Base-by-base conservation (phyloP, 176 grass and related monocot species). In the Aegilops bicornis region DNA sequence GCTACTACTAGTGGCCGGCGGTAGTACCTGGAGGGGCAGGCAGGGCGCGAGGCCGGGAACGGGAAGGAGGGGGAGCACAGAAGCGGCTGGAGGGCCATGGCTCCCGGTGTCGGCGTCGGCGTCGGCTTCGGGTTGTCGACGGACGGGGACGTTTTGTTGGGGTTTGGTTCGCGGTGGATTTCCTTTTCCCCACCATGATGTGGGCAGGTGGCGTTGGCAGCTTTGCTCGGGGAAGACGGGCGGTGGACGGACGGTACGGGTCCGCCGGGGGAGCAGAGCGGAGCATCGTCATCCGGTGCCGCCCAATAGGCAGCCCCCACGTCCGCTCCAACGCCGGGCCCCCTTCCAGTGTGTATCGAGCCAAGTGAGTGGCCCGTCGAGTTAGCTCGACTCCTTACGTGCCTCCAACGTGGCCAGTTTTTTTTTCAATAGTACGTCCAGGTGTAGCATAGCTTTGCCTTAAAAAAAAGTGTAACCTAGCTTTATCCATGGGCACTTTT, bases 231-330 rank as follows among this genome's bases (percentile, higher is more conserved):
- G 16, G 50, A 47, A 54, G 17, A 76, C 25, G 73, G 47, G 0
- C 20, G 20, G 3, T 5, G 59, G 59, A 62, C 22, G 58, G 54
- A 59, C 19, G 58, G 59, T 0, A 2, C 50, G 50, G 2, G 50
- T 54, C 50, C 50, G 56, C 56, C 72, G 24, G 48, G 22, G 6
- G 59, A 15, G 66, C 3, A n/a, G 78, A 39, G 7, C 27, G 3
- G 48, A 52, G 19, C 56, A 0, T 58, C 54, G 3, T 13, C 79
- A 83, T 78, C 84, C 84, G 12, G 8, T 48, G 32, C 32, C 73
- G 19, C 30, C 84, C 84, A 87, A 79, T 87, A 2, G 79, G 31
- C 62, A 36, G 23, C 10, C 6, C 1, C 77, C 84, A 82, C 84
- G 79, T 83, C 11, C 16, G 69, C 73, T 23, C 10, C 22, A 24